Percentiles rank a stretch among this genome's conserved stretches.
Evolutionary conservation across 208 protist species (phyloP).

Genomic region (Leishmania martiniquensis): DNA sequence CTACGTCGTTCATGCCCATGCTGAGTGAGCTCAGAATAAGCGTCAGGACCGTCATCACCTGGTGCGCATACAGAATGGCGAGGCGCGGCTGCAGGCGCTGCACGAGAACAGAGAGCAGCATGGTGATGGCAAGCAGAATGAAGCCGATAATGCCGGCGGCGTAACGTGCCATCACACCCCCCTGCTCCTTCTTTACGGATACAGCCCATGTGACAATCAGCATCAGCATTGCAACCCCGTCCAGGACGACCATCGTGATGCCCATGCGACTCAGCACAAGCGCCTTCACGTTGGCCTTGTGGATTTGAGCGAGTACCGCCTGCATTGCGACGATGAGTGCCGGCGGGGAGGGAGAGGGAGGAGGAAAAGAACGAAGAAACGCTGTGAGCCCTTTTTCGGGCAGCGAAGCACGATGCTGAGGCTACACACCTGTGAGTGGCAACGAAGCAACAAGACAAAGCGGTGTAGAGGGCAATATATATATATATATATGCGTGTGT

Average conservation of each 20-base stretch:
- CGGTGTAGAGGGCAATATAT: not conserved
- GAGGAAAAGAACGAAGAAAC: slow-evolving; percentile 5
- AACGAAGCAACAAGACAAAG: not conserved
- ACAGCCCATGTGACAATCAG: slow-evolving; percentile 73
- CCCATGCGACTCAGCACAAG: slow-evolving; percentile 72
- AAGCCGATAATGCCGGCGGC: slow-evolving; percentile 66
- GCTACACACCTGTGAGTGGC: too few relatives aligned
- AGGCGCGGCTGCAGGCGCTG: slow-evolving; percentile 62
- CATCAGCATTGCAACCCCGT: slow-evolving; percentile 63
- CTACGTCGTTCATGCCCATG: slow-evolving; percentile 83
- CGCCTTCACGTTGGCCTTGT: slow-evolving; percentile 76
- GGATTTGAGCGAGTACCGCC: slow-evolving; percentile 64
- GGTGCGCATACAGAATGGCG: slow-evolving; percentile 70
- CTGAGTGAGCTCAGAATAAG: slow-evolving; percentile 63
- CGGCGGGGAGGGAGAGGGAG: not conserved
- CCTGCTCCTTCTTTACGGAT: slow-evolving; percentile 50
- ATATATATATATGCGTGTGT: not conserved
- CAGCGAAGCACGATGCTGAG: not conserved
- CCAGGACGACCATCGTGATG: slow-evolving; percentile 56
- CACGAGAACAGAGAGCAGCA: slow-evolving; percentile 60
- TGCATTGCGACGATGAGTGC: slow-evolving; percentile 46
- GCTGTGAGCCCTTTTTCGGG: not conserved
- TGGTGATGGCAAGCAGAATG: slow-evolving; percentile 57
- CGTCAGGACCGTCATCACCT: slow-evolving; percentile 69
- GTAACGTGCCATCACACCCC: slow-evolving; percentile 51